Evolutionary conservation across 2,329 filamentous ascomycete species (phyloP), one percentile per base, ranked within the genome.

Genomic region (Colletotrichum sansevieriae): DNA sequence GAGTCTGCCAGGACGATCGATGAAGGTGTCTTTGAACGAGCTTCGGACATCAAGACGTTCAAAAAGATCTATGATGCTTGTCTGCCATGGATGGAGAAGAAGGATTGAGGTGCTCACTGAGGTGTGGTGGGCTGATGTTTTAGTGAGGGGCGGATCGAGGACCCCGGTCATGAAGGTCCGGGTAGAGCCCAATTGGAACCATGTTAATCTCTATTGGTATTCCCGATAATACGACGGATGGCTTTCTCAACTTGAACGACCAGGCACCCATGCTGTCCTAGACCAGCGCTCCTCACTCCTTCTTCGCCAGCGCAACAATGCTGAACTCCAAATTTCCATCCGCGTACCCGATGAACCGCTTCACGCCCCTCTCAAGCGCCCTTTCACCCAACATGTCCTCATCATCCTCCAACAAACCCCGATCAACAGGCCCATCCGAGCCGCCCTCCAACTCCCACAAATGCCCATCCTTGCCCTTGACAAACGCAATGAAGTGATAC

Each of bases 391-490:
- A 76, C 61, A 90, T 84, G 77, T 92, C 89, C 65, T 91, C 88
- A 3, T 83, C 85, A 1, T 83, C 83, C 1, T 67, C 78, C 65
- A 92, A 77, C 13, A 71, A 62, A 0, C 90, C 90, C 13, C 92
- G 83, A 72, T 93, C 88, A 52, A 95, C 79, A 0, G 93, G 93
- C 0, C 93, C 93, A 73, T 91, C 91, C 56, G 91, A 84, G 22
- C 85, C 79, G 1, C 94, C 94, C 79, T 97, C 93, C 74, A 97
- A 79, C 81, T 97, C 94, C 89, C 92, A 97, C 47, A 97, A 76
- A 63, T 83, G 83, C 7, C 87, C 85, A 62, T 91, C 87, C 73
- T 86, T 84, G 3, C 82, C 83, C 79, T 91, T 94, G 56, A 95
- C 90, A 76, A 95, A 96, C 47, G 91, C 92, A 44, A 97, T 91